Evolutionary conservation across 495 filamentous ascomycete species (phyloP).

Genomic region (Penicillium paradoxum): DNA sequence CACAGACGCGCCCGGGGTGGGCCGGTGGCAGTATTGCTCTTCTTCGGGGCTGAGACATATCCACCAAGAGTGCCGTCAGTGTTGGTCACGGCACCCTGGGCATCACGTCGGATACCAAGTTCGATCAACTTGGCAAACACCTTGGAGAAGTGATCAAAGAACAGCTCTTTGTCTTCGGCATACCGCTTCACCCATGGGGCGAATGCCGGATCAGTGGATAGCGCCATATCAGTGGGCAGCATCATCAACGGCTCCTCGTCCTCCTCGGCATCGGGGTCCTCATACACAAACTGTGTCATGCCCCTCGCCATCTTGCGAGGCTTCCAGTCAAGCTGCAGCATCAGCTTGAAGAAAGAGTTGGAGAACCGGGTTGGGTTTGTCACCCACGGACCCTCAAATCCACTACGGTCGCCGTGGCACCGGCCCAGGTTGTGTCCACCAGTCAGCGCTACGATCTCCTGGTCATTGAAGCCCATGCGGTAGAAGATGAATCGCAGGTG

Average conservation of each 20-base stretch:
- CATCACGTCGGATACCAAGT: conserved; percentile 54
- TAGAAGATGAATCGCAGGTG: conserved; percentile 56
- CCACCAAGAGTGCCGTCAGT: conserved; percentile 50
- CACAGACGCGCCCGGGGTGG: conserved; percentile 32
- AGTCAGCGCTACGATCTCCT: conserved; percentile 56
- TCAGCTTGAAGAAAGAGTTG: conserved; percentile 56
- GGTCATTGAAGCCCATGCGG: conserved; percentile 62
- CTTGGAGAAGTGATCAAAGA: conserved; percentile 57
- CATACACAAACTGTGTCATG: conserved; percentile 53
- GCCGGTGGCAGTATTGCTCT: conserved; percentile 44
- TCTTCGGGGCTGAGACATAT: conserved; percentile 56
- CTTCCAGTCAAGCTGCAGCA: conserved; percentile 53
- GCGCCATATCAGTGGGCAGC: conserved; percentile 43
- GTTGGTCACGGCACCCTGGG: conserved; percentile 44
- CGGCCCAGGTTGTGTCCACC: conserved; percentile 60
- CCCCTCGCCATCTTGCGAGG: conserved; percentile 48
- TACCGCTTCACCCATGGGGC: conserved; percentile 53
- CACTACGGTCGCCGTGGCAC: conserved; percentile 56
- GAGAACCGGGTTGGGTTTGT: conserved; percentile 61
- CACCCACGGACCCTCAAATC: conserved; percentile 60
- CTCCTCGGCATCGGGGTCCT: conserved; percentile 52
- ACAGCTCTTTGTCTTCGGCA: conserved; percentile 55
- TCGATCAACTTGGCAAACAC: conserved; percentile 60
- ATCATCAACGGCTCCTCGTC: conserved; percentile 53
- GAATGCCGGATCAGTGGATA: conserved; percentile 36